These are phyloP conservation scores for Metschnikowia baotianmanensis DNA, from an alignment of 805 yeast species.

Conservation along the genomic window DNA sequence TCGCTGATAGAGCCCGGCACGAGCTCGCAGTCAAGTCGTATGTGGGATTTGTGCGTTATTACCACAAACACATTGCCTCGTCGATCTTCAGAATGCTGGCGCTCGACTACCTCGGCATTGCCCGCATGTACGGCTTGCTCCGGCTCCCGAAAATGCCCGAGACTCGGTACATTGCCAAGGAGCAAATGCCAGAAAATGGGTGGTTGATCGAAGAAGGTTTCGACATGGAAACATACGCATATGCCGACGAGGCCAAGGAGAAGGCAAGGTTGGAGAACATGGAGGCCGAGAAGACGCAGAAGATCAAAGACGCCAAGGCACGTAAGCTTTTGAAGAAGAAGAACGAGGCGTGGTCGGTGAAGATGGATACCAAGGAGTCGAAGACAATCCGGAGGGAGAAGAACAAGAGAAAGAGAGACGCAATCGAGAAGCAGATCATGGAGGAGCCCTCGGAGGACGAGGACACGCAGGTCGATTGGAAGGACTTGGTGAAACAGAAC, in stretches of 20 bases:
- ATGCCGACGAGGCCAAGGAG: slow-evolving; percentile 65
- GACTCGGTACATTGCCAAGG: slow-evolving; percentile 47
- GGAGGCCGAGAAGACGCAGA: slow-evolving; percentile 42
- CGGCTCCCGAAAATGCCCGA: slow-evolving; percentile 97
- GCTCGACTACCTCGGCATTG: slow-evolving; percentile 70
- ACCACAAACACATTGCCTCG: slow-evolving; percentile 82
- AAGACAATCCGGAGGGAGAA: slow-evolving; percentile 66
- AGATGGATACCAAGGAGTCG: slow-evolving; percentile 57
- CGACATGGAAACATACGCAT: slow-evolving; percentile 66
- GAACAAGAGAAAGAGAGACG: slow-evolving; percentile 62
- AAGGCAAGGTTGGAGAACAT: slow-evolving; percentile 55
- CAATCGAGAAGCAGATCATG: slow-evolving; percentile 53
- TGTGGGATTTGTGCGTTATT: slow-evolving; percentile 79
- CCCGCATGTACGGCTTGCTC: slow-evolving; percentile 73
- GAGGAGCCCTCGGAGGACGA: slow-evolving; percentile 46
- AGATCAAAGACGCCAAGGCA: slow-evolving; percentile 38
- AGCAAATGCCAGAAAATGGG: slow-evolving; percentile 64
- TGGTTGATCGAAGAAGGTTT: slow-evolving; percentile 60
- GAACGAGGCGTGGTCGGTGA: slow-evolving; percentile 80
- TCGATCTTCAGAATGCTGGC: slow-evolving; percentile 78
- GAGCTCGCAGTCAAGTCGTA: slow-evolving; percentile 78
- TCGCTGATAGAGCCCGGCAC: slow-evolving; percentile 74
- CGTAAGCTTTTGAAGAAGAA: slow-evolving; percentile 47
- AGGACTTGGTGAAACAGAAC: slow-evolving; percentile 64
- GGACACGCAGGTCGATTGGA: slow-evolving; percentile 73